These are phyloP conservation scores for Thelonectria rubi DNA, from an alignment of 2,329 filamentous ascomycete species.

Conservation along the genomic window DNA sequence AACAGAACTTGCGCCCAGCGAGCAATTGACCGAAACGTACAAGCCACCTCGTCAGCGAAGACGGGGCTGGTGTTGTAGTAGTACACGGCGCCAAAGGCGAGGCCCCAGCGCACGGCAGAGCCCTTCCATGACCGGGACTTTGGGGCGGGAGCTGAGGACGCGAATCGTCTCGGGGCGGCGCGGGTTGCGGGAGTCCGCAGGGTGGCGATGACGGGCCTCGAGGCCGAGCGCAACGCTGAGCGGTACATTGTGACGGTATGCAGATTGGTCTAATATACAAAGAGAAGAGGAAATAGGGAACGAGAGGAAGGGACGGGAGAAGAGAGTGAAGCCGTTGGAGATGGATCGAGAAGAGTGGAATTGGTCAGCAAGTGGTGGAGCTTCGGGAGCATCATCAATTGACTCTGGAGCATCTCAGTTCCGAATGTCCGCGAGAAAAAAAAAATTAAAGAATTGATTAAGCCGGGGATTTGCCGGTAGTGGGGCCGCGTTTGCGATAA, in stretches of 20 bases:
- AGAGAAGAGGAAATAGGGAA: slow-evolving; percentile 12
- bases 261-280: not conserved
- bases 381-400: slow-evolving; percentile 25
- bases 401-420: slow-evolving; percentile 17
- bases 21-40: slow-evolving; percentile 60
- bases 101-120: slow-evolving; percentile 74
- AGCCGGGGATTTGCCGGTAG: not conserved
- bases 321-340: slow-evolving; percentile 7
- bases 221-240: slow-evolving; percentile 58
- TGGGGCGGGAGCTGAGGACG: slow-evolving; percentile 62
- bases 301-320: not conserved
- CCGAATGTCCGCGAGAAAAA: slow-evolving; percentile 30
- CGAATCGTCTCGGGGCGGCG: slow-evolving; percentile 58
- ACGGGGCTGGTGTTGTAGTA: slow-evolving; percentile 92
- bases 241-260: slow-evolving; percentile 58
- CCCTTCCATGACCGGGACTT: slow-evolving; percentile 86
- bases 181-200: slow-evolving; percentile 52
- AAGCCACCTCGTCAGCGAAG: slow-evolving; percentile 83
- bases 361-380: slow-evolving; percentile 31
- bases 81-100: slow-evolving; percentile 82
- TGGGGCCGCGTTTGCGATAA: not conserved
- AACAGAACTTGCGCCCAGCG: not conserved
- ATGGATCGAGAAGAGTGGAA: slow-evolving; percentile 21
- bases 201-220: slow-evolving; percentile 54
- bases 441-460: not conserved